These are phyloP conservation scores for Agapanthus africanus DNA, from an alignment of 106 monocot species.

Conservation along the genomic window DNA sequence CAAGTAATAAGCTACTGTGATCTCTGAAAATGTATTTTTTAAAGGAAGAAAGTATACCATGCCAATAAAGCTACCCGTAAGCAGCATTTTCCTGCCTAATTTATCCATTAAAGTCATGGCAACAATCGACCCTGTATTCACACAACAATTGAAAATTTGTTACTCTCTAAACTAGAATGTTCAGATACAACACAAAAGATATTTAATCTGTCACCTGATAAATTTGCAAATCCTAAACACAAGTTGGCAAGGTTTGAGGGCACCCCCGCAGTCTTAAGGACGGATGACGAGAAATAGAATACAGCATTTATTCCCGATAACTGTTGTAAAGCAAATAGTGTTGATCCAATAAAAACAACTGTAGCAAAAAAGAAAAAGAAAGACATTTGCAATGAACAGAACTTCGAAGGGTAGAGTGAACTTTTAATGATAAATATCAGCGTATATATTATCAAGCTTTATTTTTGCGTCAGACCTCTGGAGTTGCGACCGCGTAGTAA, in stretches of 20 bases:
- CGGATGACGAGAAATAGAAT: slow-evolving; percentile 78
- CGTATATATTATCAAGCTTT: not conserved
- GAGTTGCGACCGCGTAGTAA: slow-evolving; percentile 64
- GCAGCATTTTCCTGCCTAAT: slow-evolving; percentile 66
- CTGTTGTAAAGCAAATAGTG: slow-evolving; percentile 93
- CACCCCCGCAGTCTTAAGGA: slow-evolving; percentile 66
- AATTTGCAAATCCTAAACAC: slow-evolving; percentile 61
- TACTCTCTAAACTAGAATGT: not conserved
- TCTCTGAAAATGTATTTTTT: too few relatives aligned
- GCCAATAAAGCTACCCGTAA: slow-evolving; percentile 67
- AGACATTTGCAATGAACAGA: slow-evolving; percentile 48
- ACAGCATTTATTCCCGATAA: slow-evolving; percentile 96
- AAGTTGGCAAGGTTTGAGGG: slow-evolving; percentile 63
- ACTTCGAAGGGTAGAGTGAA: not conserved
- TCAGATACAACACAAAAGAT: slow-evolving; percentile 1
- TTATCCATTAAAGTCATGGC: slow-evolving; percentile 94
- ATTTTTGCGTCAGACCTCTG: slow-evolving; percentile 34
- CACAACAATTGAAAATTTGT: too few relatives aligned
- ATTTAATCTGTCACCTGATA: slow-evolving; percentile 43
- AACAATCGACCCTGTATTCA: slow-evolving; percentile 57
- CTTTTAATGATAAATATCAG: not conserved
- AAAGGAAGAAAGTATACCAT: slow-evolving; percentile 45
- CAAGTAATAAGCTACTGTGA: too few relatives aligned
- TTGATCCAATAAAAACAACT: slow-evolving; percentile 96
- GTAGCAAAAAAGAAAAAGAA: slow-evolving; percentile 33